Conservation (phyloP, 208 protist genomes). For the Spongospora subterranea region DNA sequence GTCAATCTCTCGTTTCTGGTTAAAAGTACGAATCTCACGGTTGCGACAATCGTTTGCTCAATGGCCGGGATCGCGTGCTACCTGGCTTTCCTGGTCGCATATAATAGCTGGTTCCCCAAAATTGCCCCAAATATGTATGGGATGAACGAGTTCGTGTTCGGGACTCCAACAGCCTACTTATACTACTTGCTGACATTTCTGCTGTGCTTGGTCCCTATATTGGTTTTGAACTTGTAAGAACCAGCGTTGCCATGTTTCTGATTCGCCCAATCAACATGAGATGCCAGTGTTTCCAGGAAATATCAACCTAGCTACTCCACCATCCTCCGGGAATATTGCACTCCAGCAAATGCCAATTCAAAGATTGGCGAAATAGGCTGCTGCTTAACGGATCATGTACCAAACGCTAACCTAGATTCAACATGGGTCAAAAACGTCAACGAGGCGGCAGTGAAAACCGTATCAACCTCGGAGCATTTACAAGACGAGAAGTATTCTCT, state of each 20-base stretch:
- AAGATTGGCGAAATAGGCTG: background rate
- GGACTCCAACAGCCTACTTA: background rate
- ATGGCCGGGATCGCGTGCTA: background rate
- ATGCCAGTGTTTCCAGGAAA: background rate
- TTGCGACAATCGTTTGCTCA: constrained; percentile 14
- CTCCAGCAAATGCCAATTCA: background rate
- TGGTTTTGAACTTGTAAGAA: constrained; percentile 8
- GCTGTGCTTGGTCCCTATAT: background rate
- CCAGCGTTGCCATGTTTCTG: background rate
- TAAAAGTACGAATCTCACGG: background rate
- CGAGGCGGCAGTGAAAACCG: no score
- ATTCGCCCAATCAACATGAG: background rate
- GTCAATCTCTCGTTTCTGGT: constrained; percentile 40
- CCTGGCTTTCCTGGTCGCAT: background rate
- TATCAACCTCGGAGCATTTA: no score
- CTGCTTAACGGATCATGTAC: constrained; percentile 42
- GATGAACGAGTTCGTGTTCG: background rate
- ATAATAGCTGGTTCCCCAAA: background rate
- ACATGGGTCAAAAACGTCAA: no score
- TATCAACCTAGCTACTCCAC: background rate
- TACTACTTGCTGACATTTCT: background rate
- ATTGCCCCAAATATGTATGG: constrained; percentile 50
- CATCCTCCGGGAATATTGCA: background rate
- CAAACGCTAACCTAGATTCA: no score
- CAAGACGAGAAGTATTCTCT: no score